These are phyloP conservation scores for Gentiana macrophylla DNA, from an alignment of 257 asterid species.

Conservation along the genomic window DNA sequence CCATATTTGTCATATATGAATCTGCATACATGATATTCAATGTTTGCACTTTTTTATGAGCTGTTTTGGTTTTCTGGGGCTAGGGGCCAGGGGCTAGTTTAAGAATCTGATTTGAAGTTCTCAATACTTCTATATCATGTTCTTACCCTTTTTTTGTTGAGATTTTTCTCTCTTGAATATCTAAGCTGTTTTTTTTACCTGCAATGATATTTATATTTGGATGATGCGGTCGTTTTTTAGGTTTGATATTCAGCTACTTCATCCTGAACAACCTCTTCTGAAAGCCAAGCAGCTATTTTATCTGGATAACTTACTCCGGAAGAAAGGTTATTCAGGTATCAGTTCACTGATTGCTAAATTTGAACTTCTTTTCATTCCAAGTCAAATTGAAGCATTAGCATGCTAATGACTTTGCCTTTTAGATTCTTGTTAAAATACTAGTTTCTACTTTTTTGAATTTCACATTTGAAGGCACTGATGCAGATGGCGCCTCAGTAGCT, in stretches of 20 bases:
- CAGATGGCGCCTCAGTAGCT: too few species aligned
- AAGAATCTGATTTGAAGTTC: not conserved
- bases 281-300: constrained; percentile 83
- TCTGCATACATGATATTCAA: too few species aligned
- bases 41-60: not conserved
- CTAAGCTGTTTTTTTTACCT: not conserved
- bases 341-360: not conserved
- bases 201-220: not conserved
- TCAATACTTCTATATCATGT: not conserved
- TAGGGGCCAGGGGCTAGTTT: too few species aligned
- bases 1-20: too few species aligned
- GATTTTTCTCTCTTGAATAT: not conserved
- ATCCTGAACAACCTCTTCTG: constrained; percentile 83
- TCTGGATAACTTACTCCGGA: constrained; percentile 77
- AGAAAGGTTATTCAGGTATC: constrained; percentile 69
- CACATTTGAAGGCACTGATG: too few species aligned
- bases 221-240: constrained; percentile 27
- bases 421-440: too few species aligned
- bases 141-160: not conserved
- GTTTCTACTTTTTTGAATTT: too few species aligned
- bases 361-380: not conserved
- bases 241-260: constrained; percentile 40
- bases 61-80: not conserved
- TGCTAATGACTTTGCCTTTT: not conserved
- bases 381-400: not conserved